phyloP scores from a whole-genome alignment of 139 green algal species.

The Diplosphaera chodatii region DNA sequence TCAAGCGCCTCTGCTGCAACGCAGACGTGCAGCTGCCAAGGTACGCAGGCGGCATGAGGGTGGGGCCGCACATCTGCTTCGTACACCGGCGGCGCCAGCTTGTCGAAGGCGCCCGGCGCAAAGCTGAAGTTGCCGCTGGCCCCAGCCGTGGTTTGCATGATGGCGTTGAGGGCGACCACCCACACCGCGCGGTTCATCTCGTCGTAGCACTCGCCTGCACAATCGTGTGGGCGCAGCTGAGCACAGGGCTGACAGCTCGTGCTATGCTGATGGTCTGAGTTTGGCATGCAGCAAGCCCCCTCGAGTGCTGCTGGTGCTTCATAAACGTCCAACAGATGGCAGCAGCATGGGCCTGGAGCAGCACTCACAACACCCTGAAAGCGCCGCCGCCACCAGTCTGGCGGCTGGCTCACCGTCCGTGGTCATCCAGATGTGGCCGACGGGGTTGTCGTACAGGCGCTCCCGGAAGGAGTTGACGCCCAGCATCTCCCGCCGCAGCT shows the following conservation, averaged over 20 bases:
- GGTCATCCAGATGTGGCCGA: not conserved
- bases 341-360: too few species aligned
- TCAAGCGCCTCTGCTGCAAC: too few species aligned
- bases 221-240: too few species aligned
- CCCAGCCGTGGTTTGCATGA: not conserved
- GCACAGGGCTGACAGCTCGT: too few species aligned
- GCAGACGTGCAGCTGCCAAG: too few species aligned
- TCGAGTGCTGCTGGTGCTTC: too few species aligned
- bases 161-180: not conserved
- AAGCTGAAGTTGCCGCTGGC: not conserved
- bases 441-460: conserved; percentile 1
- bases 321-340: too few species aligned
- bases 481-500: not conserved
- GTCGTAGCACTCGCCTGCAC: not conserved
- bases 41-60: too few species aligned
- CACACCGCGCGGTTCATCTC: not conserved
- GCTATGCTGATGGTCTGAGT: too few species aligned
- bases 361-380: too few species aligned
- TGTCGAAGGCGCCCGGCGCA: not conserved
- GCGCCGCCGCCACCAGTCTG: too few species aligned
- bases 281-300: too few species aligned
- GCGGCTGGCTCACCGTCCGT: not conserved
- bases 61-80: not conserved
- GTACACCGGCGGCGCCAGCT: not conserved
- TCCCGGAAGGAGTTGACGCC: not conserved